Conservation (phyloP, 129 eudicot genomes). For the Helichrysum umbraculigerum region DNA sequence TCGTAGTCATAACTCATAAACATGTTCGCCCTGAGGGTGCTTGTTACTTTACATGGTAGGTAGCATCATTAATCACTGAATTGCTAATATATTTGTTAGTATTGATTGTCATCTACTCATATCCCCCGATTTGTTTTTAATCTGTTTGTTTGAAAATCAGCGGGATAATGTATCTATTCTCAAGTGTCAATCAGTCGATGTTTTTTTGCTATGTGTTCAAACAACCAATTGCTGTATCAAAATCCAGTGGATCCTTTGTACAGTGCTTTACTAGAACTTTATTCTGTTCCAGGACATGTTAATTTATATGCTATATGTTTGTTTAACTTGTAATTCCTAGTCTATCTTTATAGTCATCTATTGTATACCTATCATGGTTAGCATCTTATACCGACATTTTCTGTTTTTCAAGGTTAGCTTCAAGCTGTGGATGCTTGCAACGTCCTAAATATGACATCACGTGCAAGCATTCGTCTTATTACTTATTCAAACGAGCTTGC, state of each 20-base stretch:
- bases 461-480: slow-evolving; percentile 43
- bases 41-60: too few species aligned
- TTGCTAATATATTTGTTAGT: too few species aligned
- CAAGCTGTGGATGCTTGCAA: slow-evolving; percentile 36
- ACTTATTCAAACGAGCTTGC: slow-evolving; percentile 62
- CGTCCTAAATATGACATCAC: slow-evolving; percentile 31
- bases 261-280: neutral
- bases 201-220: too few species aligned
- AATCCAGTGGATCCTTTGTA: neutral
- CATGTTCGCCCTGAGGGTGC: too few species aligned
- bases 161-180: too few species aligned
- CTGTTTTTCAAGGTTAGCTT: slow-evolving; percentile 24
- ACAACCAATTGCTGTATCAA: too few species aligned
- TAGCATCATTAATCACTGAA: too few species aligned
- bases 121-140: too few species aligned
- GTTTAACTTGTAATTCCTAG: neutral
- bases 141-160: too few species aligned
- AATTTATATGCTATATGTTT: neutral
- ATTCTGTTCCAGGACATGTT: neutral
- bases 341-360: neutral
- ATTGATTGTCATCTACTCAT: too few species aligned
- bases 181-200: too few species aligned
- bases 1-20: too few species aligned
- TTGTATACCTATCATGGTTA: neutral
- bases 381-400: slow-evolving; percentile 5